Evolutionary conservation across 1,284 basidiomycete species (phyloP), one percentile per base, ranked within the genome.

Genomic region (Cystobasidiaceae sp.): DNA sequence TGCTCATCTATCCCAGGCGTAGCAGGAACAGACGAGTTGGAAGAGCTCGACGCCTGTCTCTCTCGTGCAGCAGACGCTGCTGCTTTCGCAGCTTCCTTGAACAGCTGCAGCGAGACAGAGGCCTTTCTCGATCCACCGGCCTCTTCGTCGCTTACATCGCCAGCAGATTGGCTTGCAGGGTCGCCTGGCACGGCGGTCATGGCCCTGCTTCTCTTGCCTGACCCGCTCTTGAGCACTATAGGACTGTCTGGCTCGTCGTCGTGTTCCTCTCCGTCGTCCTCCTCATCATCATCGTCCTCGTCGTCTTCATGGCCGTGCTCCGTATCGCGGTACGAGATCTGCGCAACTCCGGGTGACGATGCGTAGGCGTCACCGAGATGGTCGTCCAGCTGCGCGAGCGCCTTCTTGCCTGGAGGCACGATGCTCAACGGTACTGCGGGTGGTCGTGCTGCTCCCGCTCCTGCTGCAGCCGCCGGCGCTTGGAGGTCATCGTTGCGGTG

Each of bases 61-160:
- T 68, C 51, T 43, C 59, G 62, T 8, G 67, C 63, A 15, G 61
- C 61, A 11, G 61, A 49, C 33, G 60, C 60, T 21, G 54, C 34
- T 34, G 51, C 50, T 55, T 45, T 41, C 34, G 54, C 17, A 50
- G 71, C 69, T 49, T 70, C 67, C 39, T 73, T 73, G 68, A 73
- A 73, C 9, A 73, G 68, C 61, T 73, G 68, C 25, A 73, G 50
- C 33, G 68, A 67, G 41, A 72, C 72, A 39, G 66, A 68, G 2
- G 72, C 72, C 52, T 73, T 73, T 43, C 72, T 56, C 19, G 61
- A 64, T 19, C 51, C 52, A 9, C 49, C 49, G 1, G 19, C n/a
- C 32, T 55, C 43, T 17, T 64, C 60, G 23, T 63, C 61, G 5
- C 56, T 52, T 25, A 33, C 43, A 17, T 2, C 51, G n/a, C 56